Conservation (phyloP, 805 yeast species). For the Wickerhamiella spandovensis region DNA sequence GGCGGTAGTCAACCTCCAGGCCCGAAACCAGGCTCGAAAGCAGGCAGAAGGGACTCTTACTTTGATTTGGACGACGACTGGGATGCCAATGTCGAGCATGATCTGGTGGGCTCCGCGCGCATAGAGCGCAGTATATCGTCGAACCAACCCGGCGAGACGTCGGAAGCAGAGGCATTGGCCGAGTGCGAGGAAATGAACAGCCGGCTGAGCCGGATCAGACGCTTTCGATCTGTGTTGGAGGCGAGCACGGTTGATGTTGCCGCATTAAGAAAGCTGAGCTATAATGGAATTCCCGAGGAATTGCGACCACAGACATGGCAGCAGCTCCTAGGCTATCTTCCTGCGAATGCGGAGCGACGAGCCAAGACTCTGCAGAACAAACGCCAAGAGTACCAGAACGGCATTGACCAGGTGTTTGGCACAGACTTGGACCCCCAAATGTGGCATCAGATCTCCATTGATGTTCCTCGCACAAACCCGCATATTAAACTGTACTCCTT, state of each 20-base stretch:
- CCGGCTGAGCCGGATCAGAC: constrained; percentile 44
- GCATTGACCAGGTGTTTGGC: constrained; percentile 50
- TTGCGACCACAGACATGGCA: constrained; percentile 84
- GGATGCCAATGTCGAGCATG: constrained; percentile 58
- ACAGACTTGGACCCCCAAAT: constrained; percentile 53
- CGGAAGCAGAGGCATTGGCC: constrained; percentile 27
- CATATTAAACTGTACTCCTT: constrained; percentile 57
- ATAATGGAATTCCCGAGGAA: constrained; percentile 87
- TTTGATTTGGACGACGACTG: constrained; percentile 81
- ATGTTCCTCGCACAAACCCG: constrained; percentile 90
- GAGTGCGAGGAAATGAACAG: constrained; percentile 48
- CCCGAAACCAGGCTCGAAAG: neutral
- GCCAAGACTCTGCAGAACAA: constrained; percentile 57
- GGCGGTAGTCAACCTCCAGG: neutral
- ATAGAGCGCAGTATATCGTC: constrained; percentile 1
- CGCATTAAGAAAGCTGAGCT: constrained; percentile 64
- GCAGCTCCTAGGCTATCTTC: constrained; percentile 74
- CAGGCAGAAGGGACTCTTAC: constrained; percentile 27
- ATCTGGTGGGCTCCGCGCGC: neutral
- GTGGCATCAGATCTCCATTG: constrained; percentile 93
- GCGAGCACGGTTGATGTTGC: constrained; percentile 45
- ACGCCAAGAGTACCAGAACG: constrained; percentile 72
- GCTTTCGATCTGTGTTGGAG: constrained; percentile 51
- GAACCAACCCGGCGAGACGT: constrained; percentile 23
- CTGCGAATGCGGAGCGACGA: constrained; percentile 71